phyloP scores from a whole-genome alignment of 768 basidiomycete genomes.

The Termitomyces sp. region DNA sequence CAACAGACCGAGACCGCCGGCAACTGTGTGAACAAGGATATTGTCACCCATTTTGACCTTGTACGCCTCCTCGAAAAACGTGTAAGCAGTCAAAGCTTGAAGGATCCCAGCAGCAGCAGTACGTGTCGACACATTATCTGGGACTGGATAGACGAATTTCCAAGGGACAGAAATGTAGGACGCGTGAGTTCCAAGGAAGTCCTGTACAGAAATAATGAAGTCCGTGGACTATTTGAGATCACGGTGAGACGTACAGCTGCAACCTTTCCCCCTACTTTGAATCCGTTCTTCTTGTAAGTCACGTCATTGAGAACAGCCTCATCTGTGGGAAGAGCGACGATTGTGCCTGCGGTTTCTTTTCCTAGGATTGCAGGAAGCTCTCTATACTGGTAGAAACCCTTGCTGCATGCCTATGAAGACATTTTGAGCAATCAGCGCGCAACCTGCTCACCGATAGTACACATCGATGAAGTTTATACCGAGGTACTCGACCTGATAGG shows the following conservation, averaged over 20 bases:
- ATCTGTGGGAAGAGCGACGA: slow-evolving; percentile 74
- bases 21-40: slow-evolving; percentile 86
- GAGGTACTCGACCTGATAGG: slow-evolving; percentile 57
- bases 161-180: slow-evolving; percentile 71
- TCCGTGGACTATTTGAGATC: not conserved
- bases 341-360: slow-evolving; percentile 72
- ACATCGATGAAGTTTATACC: slow-evolving; percentile 90
- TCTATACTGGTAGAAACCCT: slow-evolving; percentile 61
- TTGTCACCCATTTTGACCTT: slow-evolving; percentile 75
- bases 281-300: slow-evolving; percentile 61
- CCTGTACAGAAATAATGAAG: slow-evolving; percentile 27
- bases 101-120: slow-evolving; percentile 65
- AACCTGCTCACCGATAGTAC: slow-evolving; percentile 61
- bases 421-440: not conserved
- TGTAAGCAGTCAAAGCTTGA: slow-evolving; percentile 77
- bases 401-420: slow-evolving; percentile 27
- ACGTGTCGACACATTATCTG: slow-evolving; percentile 52
- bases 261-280: slow-evolving; percentile 67
- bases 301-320: slow-evolving; percentile 52
- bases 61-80: slow-evolving; percentile 83
- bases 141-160: slow-evolving; percentile 61
- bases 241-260: slow-evolving; percentile 47
- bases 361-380: slow-evolving; percentile 69
- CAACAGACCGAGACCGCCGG: slow-evolving; percentile 80
- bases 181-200: slow-evolving; percentile 51